Evolutionary conservation across 1,139 yeast species (phyloP).

Genomic region (Taphrina confusa): DNA sequence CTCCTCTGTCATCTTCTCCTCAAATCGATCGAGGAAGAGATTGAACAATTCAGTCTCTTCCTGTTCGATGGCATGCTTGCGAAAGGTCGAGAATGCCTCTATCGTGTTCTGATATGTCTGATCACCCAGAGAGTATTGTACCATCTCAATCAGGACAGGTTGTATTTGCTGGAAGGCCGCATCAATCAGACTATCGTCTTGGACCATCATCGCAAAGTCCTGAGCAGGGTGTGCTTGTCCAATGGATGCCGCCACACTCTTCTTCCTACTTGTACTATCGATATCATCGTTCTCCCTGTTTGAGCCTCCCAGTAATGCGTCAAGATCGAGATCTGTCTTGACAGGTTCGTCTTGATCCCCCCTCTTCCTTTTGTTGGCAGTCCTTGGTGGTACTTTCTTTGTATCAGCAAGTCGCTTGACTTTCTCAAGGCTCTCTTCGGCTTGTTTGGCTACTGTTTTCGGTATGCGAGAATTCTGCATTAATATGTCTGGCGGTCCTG

Average conservation of each 20-base stretch:
- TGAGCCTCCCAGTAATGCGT: conserved; percentile 37
- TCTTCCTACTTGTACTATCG: neutral
- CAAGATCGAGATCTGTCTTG: conserved; percentile 40
- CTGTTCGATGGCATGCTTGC: conserved; percentile 35
- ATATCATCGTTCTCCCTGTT: neutral
- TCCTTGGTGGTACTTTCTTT: conserved; percentile 35
- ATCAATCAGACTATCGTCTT: conserved; percentile 25
- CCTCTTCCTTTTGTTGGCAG: conserved; percentile 38
- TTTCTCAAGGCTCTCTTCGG: neutral
- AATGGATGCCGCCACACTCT: conserved; percentile 15
- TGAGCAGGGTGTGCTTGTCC: conserved; percentile 28
- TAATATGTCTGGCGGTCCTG: conserved; percentile 2
- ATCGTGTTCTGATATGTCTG: conserved; percentile 12
- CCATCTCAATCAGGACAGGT: conserved; percentile 17
- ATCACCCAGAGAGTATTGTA: conserved; percentile 19
- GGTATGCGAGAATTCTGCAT: conserved; percentile 5
- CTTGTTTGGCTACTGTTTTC: neutral
- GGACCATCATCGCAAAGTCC: conserved; percentile 25
- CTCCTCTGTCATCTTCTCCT: conserved; percentile 9
- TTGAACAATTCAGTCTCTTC: conserved; percentile 39
- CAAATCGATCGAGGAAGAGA: conserved; percentile 21
- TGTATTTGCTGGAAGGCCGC: conserved; percentile 31
- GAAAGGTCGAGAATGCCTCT: conserved; percentile 27
- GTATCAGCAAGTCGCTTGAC: conserved; percentile 39
- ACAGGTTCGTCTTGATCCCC: conserved; percentile 36